These are phyloP conservation scores for Hypoxylon trugodes DNA, from an alignment of 495 filamentous ascomycete genomes.

Conservation along the genomic window DNA sequence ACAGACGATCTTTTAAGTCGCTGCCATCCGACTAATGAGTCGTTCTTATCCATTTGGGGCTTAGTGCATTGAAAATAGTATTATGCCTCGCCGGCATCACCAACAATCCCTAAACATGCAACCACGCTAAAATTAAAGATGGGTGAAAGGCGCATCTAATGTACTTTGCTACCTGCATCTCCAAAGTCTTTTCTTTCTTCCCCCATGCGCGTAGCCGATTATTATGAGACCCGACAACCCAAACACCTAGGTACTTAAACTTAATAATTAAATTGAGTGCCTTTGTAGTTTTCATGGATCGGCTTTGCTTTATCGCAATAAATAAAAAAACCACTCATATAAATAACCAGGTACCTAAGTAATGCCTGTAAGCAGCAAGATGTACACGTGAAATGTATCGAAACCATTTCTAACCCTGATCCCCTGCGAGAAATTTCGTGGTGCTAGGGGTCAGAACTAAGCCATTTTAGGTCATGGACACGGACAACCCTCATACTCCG, in stretches of 20 bases:
- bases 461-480: constrained; percentile 21
- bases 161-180: neutral
- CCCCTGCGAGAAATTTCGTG: constrained; percentile 40
- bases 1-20: constrained; percentile 36
- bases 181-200: constrained; percentile 1
- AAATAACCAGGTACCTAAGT: neutral
- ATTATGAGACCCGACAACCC: no score
- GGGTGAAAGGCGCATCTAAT: neutral
- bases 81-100: constrained; percentile 33
- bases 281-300: no score
- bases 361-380: neutral
- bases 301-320: no score
- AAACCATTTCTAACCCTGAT: constrained; percentile 24
- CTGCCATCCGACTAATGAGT: constrained; percentile 35
- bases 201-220: neutral
- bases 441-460: constrained; percentile 23
- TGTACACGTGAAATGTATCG: neutral
- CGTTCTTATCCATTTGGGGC: constrained; percentile 22
- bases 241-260: no score
- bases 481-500: constrained; percentile 16
- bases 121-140: constrained; percentile 32
- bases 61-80: constrained; percentile 41
- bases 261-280: no score
- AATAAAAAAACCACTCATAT: no score
- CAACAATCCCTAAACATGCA: constrained; percentile 29